Conservation (phyloP, 768 basidiomycete genomes). For the Hortiboletus campestris region DNA sequence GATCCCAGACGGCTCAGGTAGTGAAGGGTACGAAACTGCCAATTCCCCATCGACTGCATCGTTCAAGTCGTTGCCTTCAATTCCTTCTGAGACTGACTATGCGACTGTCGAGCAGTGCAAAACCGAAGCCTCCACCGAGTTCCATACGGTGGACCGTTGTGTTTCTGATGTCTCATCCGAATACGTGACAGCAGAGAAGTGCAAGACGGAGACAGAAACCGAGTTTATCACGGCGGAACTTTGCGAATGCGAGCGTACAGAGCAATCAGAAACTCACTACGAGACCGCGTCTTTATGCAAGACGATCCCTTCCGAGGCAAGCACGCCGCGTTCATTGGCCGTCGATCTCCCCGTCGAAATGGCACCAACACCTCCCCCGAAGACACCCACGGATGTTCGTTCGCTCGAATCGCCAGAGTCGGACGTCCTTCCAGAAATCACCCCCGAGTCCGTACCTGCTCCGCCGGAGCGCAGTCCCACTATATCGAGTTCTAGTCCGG, state of each 20-base stretch:
- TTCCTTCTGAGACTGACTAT: constrained; percentile 53
- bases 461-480: constrained; percentile 33
- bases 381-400: constrained; percentile 25
- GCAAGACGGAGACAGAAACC: constrained; percentile 39
- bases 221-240: constrained; percentile 48
- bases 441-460: constrained; percentile 38
- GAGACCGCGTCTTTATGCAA: constrained; percentile 45
- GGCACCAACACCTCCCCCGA: constrained; percentile 26
- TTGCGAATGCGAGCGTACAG: constrained; percentile 32
- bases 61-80: constrained; percentile 57
- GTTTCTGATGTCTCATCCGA: constrained; percentile 40
- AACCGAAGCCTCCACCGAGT: constrained; percentile 45
- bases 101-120: constrained; percentile 42
- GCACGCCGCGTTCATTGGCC: constrained; percentile 37
- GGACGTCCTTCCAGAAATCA: constrained; percentile 13
- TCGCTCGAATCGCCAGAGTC: constrained; percentile 30
- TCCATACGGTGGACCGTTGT: constrained; percentile 48
- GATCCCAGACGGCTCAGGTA: constrained; percentile 38
- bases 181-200: constrained; percentile 51
- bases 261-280: constrained; percentile 47
- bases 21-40: constrained; percentile 50
- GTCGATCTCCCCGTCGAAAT: constrained; percentile 29
- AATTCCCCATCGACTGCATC: constrained; percentile 47
- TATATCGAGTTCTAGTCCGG: constrained; percentile 18
- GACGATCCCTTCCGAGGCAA: constrained; percentile 37